A percentile compares a stretch with the other conserved stretches of the same genome.
phyloP scores from a whole-genome alignment of 805 yeast species.

The Wickerhamomyces hampshirensis region DNA sequence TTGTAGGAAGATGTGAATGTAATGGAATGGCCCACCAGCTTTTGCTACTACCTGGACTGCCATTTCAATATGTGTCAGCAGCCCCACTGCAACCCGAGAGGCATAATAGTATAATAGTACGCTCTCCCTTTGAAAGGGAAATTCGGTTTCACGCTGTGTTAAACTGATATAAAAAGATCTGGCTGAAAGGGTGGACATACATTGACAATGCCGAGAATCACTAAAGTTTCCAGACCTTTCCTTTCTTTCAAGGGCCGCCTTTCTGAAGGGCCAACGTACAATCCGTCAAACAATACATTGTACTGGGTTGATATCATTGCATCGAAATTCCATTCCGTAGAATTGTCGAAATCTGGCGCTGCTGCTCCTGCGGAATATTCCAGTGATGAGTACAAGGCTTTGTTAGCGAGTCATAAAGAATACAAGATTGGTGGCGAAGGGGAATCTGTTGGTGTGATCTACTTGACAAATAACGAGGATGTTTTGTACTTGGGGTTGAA shows the following conservation, averaged over 20 bases:
- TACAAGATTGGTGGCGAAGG: constrained; percentile 33
- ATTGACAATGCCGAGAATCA: no score
- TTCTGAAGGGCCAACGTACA: constrained; percentile 65
- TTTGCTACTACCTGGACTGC: no score
- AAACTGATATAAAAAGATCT: no score
- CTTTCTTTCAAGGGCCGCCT: constrained; percentile 33
- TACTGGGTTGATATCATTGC: constrained; percentile 39
- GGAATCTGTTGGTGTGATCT: constrained; percentile 66
- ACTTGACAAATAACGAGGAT: constrained; percentile 49
- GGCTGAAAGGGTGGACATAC: no score
- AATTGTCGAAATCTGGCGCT: constrained; percentile 18
- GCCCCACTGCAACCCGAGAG: no score
- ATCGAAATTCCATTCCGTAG: constrained; percentile 31
- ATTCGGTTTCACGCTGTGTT: no score
- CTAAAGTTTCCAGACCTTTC: no score
- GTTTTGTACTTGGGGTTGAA: constrained; percentile 57
- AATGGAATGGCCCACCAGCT: no score
- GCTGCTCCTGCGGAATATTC: constrained; percentile 25
- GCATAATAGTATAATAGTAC: no score
- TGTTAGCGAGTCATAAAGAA: constrained; percentile 31
- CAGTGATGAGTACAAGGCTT: constrained; percentile 19
- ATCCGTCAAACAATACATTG: constrained; percentile 45
- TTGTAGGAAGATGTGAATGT: no score
- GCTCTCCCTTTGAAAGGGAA: no score
- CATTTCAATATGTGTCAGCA: no score